Percentiles rank a stretch among this genome's conserved stretches.
These are phyloP conservation scores for Metrosideros polymorpha DNA, from an alignment of 441 rosid genomes.

Conservation along the genomic window DNA sequence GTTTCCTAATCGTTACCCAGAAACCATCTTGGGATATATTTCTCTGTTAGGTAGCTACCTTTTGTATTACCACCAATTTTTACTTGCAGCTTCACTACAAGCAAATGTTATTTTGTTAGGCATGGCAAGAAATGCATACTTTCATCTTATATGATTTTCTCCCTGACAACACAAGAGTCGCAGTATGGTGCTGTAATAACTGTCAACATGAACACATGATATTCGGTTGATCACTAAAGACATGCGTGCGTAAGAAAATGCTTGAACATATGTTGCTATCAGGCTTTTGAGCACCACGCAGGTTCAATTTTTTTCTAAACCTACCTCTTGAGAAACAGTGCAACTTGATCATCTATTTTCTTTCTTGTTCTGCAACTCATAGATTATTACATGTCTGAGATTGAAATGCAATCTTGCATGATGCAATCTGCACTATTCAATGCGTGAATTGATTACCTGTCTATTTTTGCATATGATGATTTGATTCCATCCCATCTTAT, in stretches of 20 bases:
- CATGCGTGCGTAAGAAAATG: background rate
- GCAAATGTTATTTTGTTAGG: background rate
- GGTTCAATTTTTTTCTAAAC: background rate
- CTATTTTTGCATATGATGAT: background rate
- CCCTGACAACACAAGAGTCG: background rate
- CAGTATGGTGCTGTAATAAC: too few species aligned
- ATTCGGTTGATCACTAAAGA: background rate
- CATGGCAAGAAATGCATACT: background rate
- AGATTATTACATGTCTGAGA: background rate
- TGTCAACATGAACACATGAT: background rate
- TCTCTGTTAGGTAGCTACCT: background rate
- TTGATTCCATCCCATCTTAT: background rate
- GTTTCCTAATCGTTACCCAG: background rate
- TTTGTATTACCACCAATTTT: background rate
- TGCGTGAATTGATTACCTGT: background rate
- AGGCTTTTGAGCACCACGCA: background rate
- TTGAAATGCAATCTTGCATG: too few species aligned
- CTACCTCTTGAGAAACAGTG: background rate
- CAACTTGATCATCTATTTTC: background rate
- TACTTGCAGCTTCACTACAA: background rate
- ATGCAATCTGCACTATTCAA: background rate
- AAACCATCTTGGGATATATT: background rate
- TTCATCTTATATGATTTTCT: background rate
- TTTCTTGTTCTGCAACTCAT: background rate
- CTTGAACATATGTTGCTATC: background rate